Base-by-base conservation (phyloP, 129 eudicot species). In the Artemisia tridentata region DNA sequence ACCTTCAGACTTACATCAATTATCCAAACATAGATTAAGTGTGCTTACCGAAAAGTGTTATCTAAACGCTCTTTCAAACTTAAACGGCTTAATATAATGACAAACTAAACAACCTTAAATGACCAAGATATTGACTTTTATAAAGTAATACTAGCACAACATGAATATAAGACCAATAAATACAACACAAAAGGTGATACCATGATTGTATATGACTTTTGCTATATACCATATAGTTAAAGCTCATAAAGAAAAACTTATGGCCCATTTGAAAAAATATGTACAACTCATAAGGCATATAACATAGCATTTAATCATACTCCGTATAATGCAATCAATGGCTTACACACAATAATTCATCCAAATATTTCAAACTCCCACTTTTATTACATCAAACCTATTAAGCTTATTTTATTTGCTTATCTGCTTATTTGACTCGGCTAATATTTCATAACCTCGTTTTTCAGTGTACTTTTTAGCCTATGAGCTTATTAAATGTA, bases 321-420 rank as follows among this genome's bases (percentile, higher is more conserved):
- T n/a, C n/a, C n/a, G n/a, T n/a, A n/a, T n/a, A n/a, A 72, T 61
- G 51, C 49, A 72, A 45, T 59, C 12, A 15, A 20, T 54, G 62
- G 50, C 18, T 61, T 62, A 21, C n/a, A 3, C 71, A 34, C 69
- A 38, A 76, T 29, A 60, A 76, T 21, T 41, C 59, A 70, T 62
- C 71, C 61, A 63, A 25, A 27, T 13, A 16, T 51, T 51, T 4
- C n/a, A 18, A 68, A 29, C 25, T 75, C 79, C 56, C 47, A 53
- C 4, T 25, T 25, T 25, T 25, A 25, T 25, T 25, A 25, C 29
- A 25, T 25, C 29, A 25, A 25, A 25, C 3, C 29, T 25, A 38
- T 38, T 38, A 38, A 8, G 45, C 45, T 38, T 38, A 38, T 38
- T 38, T 38, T 38, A 29, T 29, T 7, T 38, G 45, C 45, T 1